Base-by-base conservation (phyloP, 2,329 filamentous ascomycete genomes). In the Scytalidium sp. region DNA sequence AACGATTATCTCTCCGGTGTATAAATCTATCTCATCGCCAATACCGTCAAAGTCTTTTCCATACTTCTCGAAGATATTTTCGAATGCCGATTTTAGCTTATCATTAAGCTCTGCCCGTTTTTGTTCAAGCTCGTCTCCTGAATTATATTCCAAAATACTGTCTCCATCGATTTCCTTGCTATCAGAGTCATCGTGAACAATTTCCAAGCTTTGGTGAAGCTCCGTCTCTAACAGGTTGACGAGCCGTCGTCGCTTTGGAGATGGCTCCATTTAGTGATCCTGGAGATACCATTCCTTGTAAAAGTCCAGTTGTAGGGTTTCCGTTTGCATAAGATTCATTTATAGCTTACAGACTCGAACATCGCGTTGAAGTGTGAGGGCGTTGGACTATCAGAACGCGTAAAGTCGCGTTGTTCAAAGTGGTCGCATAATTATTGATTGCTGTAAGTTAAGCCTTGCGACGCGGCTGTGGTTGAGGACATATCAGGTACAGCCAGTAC, bases 41-140 rank as follows among this genome's bases (percentile, higher is more conserved):
- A 93, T 78, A 3, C 85, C 87, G 2, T 84, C 83, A 62, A 96
- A 96, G 65, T 97, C 88, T 56, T 78, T 84, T 47, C 79, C 84
- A 66, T 96, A 97, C 67, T 96, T 97, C 53, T 87, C 81, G 64
- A 96, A 96, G 49, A 97, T 96, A 49, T 81, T 75, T 64, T 96
- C 91, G 65, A 96, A 94, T 4, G 84, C 84, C n/a, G 83, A 85
- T 66, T 94, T 93, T 39, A 96, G 79, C 51, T 83, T 84, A 55
- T 77, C 73, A 54, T 89, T 84, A 50, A 90, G 88, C 48, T 78
- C 76, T 45, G 81, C 78, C 56, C 87, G 80, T 43, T 80, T 83
- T 52, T 79, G 73, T 42, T 83, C 75, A 15, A 90, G 70, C 49
- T 83, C 76, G 53, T 77, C 75, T 46, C 77, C 73, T 15, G 79